Conservation (phyloP, 768 basidiomycete species). For the Neoboletus brunneissimus region DNA sequence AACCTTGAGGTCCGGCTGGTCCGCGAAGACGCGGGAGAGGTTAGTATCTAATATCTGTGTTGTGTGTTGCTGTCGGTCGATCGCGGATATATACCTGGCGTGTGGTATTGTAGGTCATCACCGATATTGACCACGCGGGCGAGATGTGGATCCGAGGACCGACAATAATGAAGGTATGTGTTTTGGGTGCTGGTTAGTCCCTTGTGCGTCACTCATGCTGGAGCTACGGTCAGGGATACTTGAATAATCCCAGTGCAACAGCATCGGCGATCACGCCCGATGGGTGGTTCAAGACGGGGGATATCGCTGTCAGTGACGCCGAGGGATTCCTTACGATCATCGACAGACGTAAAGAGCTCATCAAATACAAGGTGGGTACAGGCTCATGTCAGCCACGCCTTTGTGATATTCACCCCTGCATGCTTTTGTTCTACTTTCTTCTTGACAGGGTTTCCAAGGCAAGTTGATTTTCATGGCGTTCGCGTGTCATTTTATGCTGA, state of each 20-base stretch:
- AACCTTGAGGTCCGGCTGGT: constrained; percentile 76
- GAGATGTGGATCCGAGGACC: constrained; percentile 84
- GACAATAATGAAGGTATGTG: constrained; percentile 73
- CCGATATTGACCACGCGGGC: constrained; percentile 46
- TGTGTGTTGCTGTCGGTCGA: background rate
- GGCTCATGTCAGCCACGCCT: background rate
- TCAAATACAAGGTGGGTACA: constrained; percentile 62
- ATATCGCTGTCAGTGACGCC: constrained; percentile 62
- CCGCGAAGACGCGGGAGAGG: constrained; percentile 54
- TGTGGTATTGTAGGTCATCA: constrained; percentile 25
- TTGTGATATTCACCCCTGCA: background rate
- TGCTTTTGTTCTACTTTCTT: background rate
- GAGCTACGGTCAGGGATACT: constrained; percentile 55
- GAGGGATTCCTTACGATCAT: constrained; percentile 77
- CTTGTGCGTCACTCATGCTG: background rate
- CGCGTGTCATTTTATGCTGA: background rate
- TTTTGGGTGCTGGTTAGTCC: background rate
- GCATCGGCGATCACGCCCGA: constrained; percentile 63
- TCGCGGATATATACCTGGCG: background rate
- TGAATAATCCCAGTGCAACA: constrained; percentile 71
- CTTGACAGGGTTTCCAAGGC: constrained; percentile 71
- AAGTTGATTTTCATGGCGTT: constrained; percentile 1
- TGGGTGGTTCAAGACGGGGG: constrained; percentile 89
- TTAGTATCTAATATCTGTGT: background rate
- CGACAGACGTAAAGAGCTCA: constrained; percentile 70